A percentile compares a stretch with the other conserved stretches of the same genome.
These are phyloP conservation scores for Adansonia madagascariensis DNA, from an alignment of 441 rosid species.

Conservation along the genomic window DNA sequence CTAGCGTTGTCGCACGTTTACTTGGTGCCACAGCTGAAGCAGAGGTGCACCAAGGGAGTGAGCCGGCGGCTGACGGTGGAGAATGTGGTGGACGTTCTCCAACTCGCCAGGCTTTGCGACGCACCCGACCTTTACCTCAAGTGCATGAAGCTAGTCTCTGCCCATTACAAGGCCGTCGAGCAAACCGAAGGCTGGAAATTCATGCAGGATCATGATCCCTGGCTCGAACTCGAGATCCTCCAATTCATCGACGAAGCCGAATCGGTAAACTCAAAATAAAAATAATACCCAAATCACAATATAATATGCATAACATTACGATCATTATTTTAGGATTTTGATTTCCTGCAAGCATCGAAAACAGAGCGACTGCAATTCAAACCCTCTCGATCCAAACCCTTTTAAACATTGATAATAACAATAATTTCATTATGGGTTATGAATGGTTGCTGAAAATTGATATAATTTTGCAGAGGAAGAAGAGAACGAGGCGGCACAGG, in stretches of 20 bases:
- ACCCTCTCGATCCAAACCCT: too few relatives aligned
- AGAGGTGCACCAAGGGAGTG: slow-evolving; percentile 58
- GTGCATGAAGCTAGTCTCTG: slow-evolving; percentile 55
- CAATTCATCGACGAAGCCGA: slow-evolving; percentile 84
- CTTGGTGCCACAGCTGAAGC: slow-evolving; percentile 69
- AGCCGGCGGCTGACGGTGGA: slow-evolving; percentile 56
- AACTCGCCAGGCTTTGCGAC: slow-evolving; percentile 77
- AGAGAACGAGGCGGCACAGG: slow-evolving; percentile 53
- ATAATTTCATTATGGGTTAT: background rate
- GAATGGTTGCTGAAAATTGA: background rate
- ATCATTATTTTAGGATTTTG: background rate
- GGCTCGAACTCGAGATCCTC: slow-evolving; percentile 74
- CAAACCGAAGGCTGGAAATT: slow-evolving; percentile 83
- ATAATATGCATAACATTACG: too few relatives aligned
- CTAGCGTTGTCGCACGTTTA: slow-evolving; percentile 79
- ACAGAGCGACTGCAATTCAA: too few relatives aligned
- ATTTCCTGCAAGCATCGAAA: background rate
- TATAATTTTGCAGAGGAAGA: slow-evolving; percentile 56
- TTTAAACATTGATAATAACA: too few relatives aligned
- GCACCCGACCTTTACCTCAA: slow-evolving; percentile 74
- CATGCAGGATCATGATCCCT: slow-evolving; percentile 78
- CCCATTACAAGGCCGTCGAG: slow-evolving; percentile 56
- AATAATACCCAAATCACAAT: background rate
- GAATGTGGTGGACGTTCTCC: slow-evolving; percentile 75
- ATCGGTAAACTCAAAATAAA: slow-evolving; percentile 42